These are phyloP conservation scores for Pichia phayaonensis DNA, from an alignment of 805 yeast genomes.

Conservation along the genomic window DNA sequence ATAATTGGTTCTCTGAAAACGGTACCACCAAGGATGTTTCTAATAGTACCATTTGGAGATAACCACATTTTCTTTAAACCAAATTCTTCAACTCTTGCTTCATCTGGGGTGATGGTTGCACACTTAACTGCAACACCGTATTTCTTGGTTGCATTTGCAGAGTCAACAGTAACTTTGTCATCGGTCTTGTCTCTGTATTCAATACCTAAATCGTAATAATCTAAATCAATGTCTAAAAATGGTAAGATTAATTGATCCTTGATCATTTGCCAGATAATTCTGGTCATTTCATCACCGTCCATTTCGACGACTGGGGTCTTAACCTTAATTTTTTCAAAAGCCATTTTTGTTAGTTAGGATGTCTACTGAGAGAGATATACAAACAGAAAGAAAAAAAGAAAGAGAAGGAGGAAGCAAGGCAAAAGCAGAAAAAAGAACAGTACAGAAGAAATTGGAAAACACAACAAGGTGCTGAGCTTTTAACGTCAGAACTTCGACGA, in stretches of 20 bases:
- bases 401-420: neutral
- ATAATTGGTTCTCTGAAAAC: conserved; percentile 96
- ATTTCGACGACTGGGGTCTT: conserved; percentile 88
- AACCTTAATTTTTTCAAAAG: conserved; percentile 58
- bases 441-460: neutral
- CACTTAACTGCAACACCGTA: conserved; percentile 94
- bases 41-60: conserved; percentile 94
- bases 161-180: conserved; percentile 82
- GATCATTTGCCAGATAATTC: conserved; percentile 91
- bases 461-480: neutral
- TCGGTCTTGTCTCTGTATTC: conserved; percentile 80
- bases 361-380: neutral
- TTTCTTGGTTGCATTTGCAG: conserved; percentile 83
- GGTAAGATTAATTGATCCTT: conserved; percentile 82
- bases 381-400: neutral
- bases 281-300: conserved; percentile 98
- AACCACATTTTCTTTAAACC: conserved; percentile 93
- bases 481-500: neutral
- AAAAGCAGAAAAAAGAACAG: neutral
- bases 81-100: conserved; percentile 89
- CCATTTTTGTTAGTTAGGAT: conserved; percentile 8
- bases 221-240: conserved; percentile 76
- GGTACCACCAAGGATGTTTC: conserved; percentile 93
- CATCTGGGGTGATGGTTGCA: conserved; percentile 98
- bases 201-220: conserved; percentile 87